These are phyloP conservation scores for Paramarasmius palmivorus DNA, from an alignment of 1,284 basidiomycete species.

Conservation along the genomic window DNA sequence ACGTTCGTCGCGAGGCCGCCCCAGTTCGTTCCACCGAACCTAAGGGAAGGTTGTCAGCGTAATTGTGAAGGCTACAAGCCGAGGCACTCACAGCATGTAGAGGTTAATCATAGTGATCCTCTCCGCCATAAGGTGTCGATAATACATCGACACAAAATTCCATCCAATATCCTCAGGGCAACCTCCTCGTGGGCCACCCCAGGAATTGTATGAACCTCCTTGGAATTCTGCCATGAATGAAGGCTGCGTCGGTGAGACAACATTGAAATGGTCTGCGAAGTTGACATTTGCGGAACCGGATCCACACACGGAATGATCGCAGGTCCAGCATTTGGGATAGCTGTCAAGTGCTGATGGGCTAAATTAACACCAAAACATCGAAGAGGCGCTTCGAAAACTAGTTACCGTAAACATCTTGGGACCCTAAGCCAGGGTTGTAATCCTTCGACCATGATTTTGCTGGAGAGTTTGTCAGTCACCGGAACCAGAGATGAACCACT, in stretches of 20 bases:
- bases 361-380: too few relatives aligned
- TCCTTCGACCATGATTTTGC: slow-evolving; percentile 15
- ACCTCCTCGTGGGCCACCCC: slow-evolving; percentile 6
- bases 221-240: slow-evolving; percentile 32
- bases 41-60: background rate
- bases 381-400: background rate
- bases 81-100: slow-evolving; percentile 5
- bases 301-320: slow-evolving; percentile 14
- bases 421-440: slow-evolving; percentile 12
- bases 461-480: background rate
- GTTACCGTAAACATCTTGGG: slow-evolving; percentile 15
- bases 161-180: background rate
- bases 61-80: background rate
- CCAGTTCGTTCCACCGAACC: slow-evolving; percentile 10
- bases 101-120: slow-evolving; percentile 10
- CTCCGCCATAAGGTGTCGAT: slow-evolving; percentile 5
- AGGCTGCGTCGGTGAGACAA: slow-evolving; percentile 10
- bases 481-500: background rate
- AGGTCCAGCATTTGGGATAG: slow-evolving; percentile 17
- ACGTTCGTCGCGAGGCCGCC: slow-evolving; percentile 16
- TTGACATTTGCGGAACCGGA: slow-evolving; percentile 1
- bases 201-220: slow-evolving; percentile 46
- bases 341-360: slow-evolving; percentile 12
- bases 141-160: slow-evolving; percentile 6
- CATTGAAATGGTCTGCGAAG: slow-evolving; percentile 14